These are phyloP conservation scores for Cutaneotrichosporon cyanovorans DNA, from an alignment of 1,284 basidiomycete species.

Conservation along the genomic window DNA sequence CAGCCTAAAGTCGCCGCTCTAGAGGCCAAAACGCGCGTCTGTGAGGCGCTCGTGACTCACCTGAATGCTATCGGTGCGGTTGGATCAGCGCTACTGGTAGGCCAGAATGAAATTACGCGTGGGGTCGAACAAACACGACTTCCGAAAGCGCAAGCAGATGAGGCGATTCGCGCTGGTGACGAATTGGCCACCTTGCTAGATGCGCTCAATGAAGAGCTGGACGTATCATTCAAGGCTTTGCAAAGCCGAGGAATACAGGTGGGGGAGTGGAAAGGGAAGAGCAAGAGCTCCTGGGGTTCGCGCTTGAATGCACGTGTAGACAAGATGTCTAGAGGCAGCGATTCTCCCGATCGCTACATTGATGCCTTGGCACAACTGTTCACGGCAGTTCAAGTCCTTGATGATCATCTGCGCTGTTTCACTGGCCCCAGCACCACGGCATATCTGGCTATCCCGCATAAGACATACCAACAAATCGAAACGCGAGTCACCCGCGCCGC, in stretches of 20 bases:
- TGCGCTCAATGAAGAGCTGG: conserved; percentile 76
- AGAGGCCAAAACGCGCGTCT: conserved; percentile 30
- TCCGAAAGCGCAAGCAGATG: conserved; percentile 9
- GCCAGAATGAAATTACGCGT: conserved; percentile 52
- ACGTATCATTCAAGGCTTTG: conserved; percentile 78
- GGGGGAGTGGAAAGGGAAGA: conserved; percentile 63
- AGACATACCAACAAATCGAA: conserved; percentile 61
- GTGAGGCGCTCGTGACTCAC: conserved; percentile 25
- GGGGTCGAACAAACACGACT: conserved; percentile 40
- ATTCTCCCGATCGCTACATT: conserved; percentile 80
- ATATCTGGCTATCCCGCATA: conserved; percentile 62
- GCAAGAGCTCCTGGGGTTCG: conserved; percentile 58
- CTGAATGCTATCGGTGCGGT: conserved; percentile 22
- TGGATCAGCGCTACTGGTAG: conserved; percentile 51
- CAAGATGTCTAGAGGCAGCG: conserved; percentile 80
- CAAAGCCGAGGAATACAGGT: conserved; percentile 71
- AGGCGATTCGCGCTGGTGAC: conserved; percentile 54
- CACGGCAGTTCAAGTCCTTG: conserved; percentile 65
- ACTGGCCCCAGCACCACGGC: conserved; percentile 52
- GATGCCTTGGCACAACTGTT: conserved; percentile 70
- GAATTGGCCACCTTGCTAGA: conserved; percentile 47
- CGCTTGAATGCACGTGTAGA: conserved; percentile 77
- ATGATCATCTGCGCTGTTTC: conserved; percentile 75
- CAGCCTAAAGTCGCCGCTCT: conserved; percentile 44
- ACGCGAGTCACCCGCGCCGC: conserved; percentile 67